phyloP scores from a whole-genome alignment of 164 flowering plant genomes.

The Chimonanthus salicifolius region DNA sequence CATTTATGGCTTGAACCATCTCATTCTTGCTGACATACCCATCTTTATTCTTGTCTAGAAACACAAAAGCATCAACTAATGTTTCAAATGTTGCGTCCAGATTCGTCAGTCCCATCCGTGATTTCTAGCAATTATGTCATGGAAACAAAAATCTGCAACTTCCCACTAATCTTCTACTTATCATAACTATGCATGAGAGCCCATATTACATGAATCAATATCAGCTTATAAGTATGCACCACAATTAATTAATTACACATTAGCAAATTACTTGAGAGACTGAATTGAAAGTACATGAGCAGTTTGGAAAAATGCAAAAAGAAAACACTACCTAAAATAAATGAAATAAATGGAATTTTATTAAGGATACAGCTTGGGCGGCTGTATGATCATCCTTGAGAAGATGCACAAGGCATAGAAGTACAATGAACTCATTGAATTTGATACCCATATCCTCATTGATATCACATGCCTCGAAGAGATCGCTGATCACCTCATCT shows the following conservation, averaged over 20 bases:
- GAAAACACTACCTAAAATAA: no score
- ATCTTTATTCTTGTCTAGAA: constrained; percentile 91
- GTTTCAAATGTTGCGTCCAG: constrained; percentile 83
- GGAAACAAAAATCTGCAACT: constrained; percentile 22
- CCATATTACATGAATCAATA: no score
- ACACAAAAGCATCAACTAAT: constrained; percentile 88
- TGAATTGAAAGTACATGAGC: no score
- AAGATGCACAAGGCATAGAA: constrained; percentile 91
- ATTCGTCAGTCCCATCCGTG: constrained; percentile 63
- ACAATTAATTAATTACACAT: no score
- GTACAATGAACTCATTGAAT: constrained; percentile 91
- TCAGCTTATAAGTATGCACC: no score
- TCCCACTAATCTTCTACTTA: neutral
- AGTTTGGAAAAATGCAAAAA: neutral
- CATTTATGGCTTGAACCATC: constrained; percentile 87
- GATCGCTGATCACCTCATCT: constrained; percentile 77
- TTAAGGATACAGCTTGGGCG: constrained; percentile 53
- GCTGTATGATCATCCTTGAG: constrained; percentile 65
- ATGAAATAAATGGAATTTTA: neutral
- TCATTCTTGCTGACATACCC: constrained; percentile 93
- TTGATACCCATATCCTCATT: constrained; percentile 60
- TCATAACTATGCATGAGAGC: neutral
- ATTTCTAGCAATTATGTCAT: constrained; percentile 50
- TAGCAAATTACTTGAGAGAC: no score
- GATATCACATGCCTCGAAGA: constrained; percentile 85